phyloP scores from a whole-genome alignment of 208 protist species.

The Herpetomonas samuelpessoai region DNA sequence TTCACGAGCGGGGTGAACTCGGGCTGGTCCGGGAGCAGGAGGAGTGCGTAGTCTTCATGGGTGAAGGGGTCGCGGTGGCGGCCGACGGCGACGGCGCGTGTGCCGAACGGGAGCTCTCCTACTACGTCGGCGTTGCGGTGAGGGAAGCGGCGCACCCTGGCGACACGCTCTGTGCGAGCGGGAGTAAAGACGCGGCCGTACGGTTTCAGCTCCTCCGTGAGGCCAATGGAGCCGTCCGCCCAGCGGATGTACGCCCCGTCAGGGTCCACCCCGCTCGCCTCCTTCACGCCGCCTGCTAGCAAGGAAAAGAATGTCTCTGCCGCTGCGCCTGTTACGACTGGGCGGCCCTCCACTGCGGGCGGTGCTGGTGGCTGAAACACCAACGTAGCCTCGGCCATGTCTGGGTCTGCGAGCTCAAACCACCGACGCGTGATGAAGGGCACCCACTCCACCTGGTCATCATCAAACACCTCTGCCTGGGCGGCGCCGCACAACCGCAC shows the following conservation, averaged over 20 bases:
- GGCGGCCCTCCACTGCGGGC: not conserved
- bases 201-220: constrained; percentile 41
- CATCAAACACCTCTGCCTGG: constrained; percentile 8
- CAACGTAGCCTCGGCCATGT: constrained; percentile 43
- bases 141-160: constrained; percentile 64
- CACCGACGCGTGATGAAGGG: constrained; percentile 60
- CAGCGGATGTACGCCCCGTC: constrained; percentile 52
- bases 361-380: not conserved
- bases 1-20: constrained; percentile 16
- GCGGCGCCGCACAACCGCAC: constrained; percentile 14
- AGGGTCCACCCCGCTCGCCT: constrained; percentile 52
- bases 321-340: not conserved
- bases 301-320: constrained; percentile 8
- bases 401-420: constrained; percentile 52
- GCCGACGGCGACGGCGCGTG: constrained; percentile 52
- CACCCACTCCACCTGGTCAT: constrained; percentile 29
- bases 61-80: constrained; percentile 49
- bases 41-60: constrained; percentile 56
- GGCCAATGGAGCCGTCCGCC: constrained; percentile 46
- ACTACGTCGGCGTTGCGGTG: constrained; percentile 69
- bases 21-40: constrained; percentile 38
- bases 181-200: constrained; percentile 54
- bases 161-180: constrained; percentile 28
- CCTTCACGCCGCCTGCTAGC: constrained; percentile 42
- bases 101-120: constrained; percentile 57